Evolutionary conservation across 208 protist genomes (phyloP), one percentile per base, ranked within the genome.

Genomic region (Trichomonas vaginalis): DNA sequence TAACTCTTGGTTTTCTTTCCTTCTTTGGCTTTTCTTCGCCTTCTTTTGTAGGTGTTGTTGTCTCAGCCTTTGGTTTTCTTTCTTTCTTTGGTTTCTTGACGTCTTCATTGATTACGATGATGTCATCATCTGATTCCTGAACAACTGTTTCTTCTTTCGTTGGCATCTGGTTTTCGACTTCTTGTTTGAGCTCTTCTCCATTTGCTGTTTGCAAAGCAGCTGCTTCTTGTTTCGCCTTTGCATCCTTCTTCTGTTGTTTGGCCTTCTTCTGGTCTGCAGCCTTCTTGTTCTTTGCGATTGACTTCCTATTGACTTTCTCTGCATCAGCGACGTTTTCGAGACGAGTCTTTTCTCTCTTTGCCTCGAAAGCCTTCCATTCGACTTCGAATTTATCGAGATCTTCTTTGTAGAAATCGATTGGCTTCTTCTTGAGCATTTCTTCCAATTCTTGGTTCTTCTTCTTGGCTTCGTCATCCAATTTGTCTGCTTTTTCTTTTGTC

Each of bases 401-500:
- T 39, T 47, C 46, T 21, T 80, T 21, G 96, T 96, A 97, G 47
- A 97, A 90, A 14, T 97, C 96, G 0, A 98, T 97, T 0, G 98
- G 97, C 6, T 97, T 97, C 51, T 96, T 98, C 46, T 96, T 96
- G 95, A 98, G 96, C 96, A 99, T 97, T 23, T 49, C 21, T 37
- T 97, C 96, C 1, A 98, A 96, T 96, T 99, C 98, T 21, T 96
- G 21, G 48, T 97, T 96, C 45, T 98, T 98, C 39, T 79, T 35
- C 15, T 23, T 40, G 95, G 98, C 96, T 97, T 99, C 97, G 70
- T 97, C 97, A 96, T 98, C 96, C 62, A 99, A 97, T 95, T 98
- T 96, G 47, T 98, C 97, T 37, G 99, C 98, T 97, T 98, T 98
- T 97, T 99, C 99, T 61, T 97, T 70, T 45, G 99, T 99, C 39